Evolutionary conservation across 75 land plant genomes (phyloP).

Genomic region (Picea glauca): DNA sequence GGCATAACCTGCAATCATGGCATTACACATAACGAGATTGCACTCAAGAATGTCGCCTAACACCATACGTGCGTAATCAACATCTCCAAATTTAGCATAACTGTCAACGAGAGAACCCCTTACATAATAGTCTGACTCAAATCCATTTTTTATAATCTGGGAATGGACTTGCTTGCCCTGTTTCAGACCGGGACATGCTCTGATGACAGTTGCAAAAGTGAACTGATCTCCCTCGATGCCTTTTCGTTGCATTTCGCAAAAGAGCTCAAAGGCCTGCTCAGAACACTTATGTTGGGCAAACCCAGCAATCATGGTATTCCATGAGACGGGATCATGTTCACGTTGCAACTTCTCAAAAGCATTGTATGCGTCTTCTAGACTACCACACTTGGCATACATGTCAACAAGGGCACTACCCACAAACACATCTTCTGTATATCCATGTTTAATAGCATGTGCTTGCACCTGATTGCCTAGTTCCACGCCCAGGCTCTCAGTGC

Average conservation of each 20-base stretch:
- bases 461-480: not conserved
- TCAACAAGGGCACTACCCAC: slow-evolving; percentile 18
- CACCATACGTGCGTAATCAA: slow-evolving; percentile 14
- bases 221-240: slow-evolving; percentile 12
- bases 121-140: slow-evolving; percentile 12
- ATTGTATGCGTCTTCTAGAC: slow-evolving; percentile 10
- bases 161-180: not conserved
- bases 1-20: slow-evolving; percentile 40
- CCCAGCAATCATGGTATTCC: slow-evolving; percentile 21
- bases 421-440: slow-evolving; percentile 10
- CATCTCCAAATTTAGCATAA: slow-evolving; percentile 14
- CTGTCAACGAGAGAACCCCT: slow-evolving; percentile 16
- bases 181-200: slow-evolving; percentile 4
- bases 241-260: slow-evolving; percentile 26
- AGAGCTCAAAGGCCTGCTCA: slow-evolving; percentile 15
- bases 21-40: slow-evolving; percentile 40
- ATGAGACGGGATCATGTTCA: slow-evolving; percentile 8
- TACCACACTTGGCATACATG: slow-evolving; percentile 11
- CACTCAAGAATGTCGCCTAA: slow-evolving; percentile 31
- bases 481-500: not conserved
- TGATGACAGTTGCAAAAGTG: slow-evolving; percentile 12
- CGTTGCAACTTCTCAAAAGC: slow-evolving; percentile 11
- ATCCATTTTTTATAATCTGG: slow-evolving; percentile 1
- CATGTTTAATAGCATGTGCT: slow-evolving; percentile 3
- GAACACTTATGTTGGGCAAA: slow-evolving; percentile 14